phyloP scores from a whole-genome alignment of 371 early-diverging fungal species.

The Rhizopus delemar region DNA sequence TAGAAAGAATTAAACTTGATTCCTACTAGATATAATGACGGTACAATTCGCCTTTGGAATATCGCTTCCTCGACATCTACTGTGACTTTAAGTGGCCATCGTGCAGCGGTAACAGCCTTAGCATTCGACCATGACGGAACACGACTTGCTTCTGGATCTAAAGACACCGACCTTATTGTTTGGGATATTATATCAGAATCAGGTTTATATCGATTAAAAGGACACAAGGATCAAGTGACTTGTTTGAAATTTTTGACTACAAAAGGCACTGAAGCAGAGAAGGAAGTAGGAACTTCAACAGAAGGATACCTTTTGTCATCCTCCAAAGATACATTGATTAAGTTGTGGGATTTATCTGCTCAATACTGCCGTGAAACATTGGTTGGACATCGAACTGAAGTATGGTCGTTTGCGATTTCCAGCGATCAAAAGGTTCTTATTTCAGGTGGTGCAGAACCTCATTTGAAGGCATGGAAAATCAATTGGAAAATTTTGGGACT shows the following conservation, averaged over 20 bases:
- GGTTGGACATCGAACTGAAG: slow-evolving; percentile 89
- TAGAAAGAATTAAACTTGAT: neutral
- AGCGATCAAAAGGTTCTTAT: slow-evolving; percentile 66
- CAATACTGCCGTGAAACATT: slow-evolving; percentile 94
- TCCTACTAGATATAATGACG: slow-evolving; percentile 69
- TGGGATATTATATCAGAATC: slow-evolving; percentile 94
- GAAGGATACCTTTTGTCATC: slow-evolving; percentile 80
- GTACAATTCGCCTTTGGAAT: slow-evolving; percentile 81
- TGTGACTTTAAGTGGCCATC: slow-evolving; percentile 91
- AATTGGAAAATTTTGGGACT: slow-evolving; percentile 58
- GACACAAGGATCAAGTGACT: slow-evolving; percentile 94
- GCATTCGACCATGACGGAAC: slow-evolving; percentile 78
- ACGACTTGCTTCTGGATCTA: slow-evolving; percentile 86
- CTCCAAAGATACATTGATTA: slow-evolving; percentile 93
- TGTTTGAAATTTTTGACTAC: slow-evolving; percentile 55
- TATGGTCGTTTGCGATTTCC: slow-evolving; percentile 81
- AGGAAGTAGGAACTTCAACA: slow-evolving; percentile 35
- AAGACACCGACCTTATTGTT: slow-evolving; percentile 90
- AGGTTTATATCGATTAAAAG: slow-evolving; percentile 86
- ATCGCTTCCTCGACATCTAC: slow-evolving; percentile 43
- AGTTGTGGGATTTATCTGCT: slow-evolving; percentile 93
- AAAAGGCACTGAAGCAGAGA: slow-evolving; percentile 26
- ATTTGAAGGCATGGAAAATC: slow-evolving; percentile 86
- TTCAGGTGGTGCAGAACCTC: slow-evolving; percentile 85
- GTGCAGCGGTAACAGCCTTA: slow-evolving; percentile 81